These are phyloP conservation scores for Suillus weaverae DNA, from an alignment of 768 basidiomycete species.

Conservation along the genomic window DNA sequence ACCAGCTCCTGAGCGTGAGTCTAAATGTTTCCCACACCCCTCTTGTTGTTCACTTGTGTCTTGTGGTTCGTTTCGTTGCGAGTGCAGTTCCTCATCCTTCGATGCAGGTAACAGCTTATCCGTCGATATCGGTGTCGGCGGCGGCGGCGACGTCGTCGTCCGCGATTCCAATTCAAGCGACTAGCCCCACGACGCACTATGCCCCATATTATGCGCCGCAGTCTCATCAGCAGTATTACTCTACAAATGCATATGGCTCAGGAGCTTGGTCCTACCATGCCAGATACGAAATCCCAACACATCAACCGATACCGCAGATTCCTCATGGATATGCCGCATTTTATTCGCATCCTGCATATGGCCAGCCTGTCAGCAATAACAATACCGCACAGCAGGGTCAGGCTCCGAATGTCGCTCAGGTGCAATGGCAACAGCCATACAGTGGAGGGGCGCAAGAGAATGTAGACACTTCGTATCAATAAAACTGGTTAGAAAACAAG, in stretches of 20 bases:
- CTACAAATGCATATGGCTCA: slow-evolving; percentile 19
- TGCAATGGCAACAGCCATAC: slow-evolving; percentile 40
- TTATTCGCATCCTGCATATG: slow-evolving; percentile 6
- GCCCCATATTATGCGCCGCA: slow-evolving; percentile 21
- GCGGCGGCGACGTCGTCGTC: slow-evolving; percentile 21
- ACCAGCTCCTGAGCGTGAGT: slow-evolving; percentile 47
- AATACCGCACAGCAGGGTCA: slow-evolving; percentile 11
- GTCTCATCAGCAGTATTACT: slow-evolving; percentile 20
- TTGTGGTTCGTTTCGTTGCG: slow-evolving; percentile 17
- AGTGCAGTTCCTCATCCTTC: slow-evolving; percentile 15
- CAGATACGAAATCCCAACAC: slow-evolving; percentile 21
- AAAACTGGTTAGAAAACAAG: background rate
- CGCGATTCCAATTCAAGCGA: slow-evolving; percentile 19
- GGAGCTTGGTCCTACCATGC: slow-evolving; percentile 37
- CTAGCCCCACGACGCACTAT: slow-evolving; percentile 8
- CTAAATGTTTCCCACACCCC: background rate
- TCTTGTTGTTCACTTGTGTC: slow-evolving; percentile 14
- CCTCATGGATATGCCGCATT: slow-evolving; percentile 8
- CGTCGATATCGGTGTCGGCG: slow-evolving; percentile 14
- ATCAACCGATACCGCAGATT: slow-evolving; percentile 19
- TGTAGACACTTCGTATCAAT: background rate
- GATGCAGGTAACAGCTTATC: slow-evolving; percentile 26
- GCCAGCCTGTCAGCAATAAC: slow-evolving; percentile 2
- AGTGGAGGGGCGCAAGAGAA: slow-evolving; percentile 15
- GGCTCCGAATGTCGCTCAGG: slow-evolving; percentile 24